Evolutionary conservation across 768 basidiomycete genomes (phyloP).

Genomic region (Collybia mongolica): DNA sequence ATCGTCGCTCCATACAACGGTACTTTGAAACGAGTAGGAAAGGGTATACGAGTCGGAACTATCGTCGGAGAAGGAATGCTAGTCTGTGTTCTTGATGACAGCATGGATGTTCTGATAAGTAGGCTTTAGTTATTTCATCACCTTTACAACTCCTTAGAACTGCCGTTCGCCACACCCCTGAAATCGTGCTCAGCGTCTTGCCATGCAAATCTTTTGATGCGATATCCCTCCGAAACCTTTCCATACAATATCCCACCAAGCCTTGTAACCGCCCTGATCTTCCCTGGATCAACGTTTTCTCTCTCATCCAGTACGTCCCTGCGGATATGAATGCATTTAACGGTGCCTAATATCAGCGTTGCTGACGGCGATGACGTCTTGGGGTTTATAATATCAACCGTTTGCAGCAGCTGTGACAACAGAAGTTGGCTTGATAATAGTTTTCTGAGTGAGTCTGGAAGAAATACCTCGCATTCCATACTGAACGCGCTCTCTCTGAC

Average conservation of each 20-base stretch:
- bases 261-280: conserved; percentile 46
- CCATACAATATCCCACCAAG: conserved; percentile 54
- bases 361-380: conserved; percentile 30
- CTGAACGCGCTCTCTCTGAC: conserved; percentile 65
- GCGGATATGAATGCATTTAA: conserved; percentile 58
- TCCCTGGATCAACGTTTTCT: conserved; percentile 45
- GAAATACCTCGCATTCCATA: conserved; percentile 54
- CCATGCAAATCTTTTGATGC: conserved; percentile 56
- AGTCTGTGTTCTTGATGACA: conserved; percentile 22
- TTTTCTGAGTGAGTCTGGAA: background rate
- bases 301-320: conserved; percentile 47
- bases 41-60: conserved; percentile 28
- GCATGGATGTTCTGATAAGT: too few relatives aligned
- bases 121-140: too few relatives aligned
- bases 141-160: too few relatives aligned
- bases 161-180: too few relatives aligned
- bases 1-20: conserved; percentile 28
- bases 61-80: conserved; percentile 34
- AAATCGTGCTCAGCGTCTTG: conserved; percentile 18
- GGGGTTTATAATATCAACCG: conserved; percentile 40
- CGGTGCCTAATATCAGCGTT: conserved; percentile 47
- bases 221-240: conserved; percentile 42
- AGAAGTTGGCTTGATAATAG: too few relatives aligned
- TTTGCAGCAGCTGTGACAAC: conserved; percentile 36
- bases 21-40: conserved; percentile 26